Evolutionary conservation across 768 basidiomycete species (phyloP), one percentile per base, ranked within the genome.

Genomic region (Grammothele lineata): DNA sequence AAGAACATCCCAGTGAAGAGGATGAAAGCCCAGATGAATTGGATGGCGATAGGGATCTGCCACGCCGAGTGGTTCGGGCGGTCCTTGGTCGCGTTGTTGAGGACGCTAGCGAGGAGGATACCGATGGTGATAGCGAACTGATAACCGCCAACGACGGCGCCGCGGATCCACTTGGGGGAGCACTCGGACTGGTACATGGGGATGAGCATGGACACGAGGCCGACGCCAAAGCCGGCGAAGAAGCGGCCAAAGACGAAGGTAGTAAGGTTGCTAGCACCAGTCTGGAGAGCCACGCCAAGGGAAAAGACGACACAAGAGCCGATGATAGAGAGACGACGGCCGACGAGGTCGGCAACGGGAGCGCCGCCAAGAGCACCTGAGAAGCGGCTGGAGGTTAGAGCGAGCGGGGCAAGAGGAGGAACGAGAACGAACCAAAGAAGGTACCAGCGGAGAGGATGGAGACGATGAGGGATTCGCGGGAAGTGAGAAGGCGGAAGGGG

Each of bases 381-480:
- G 21, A n/a, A n/a, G n/a, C n/a, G n/a, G n/a, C n/a, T n/a, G n/a
- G n/a, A n/a, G n/a, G n/a, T n/a, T n/a, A n/a, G n/a, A n/a, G n/a
- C n/a, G n/a, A n/a, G n/a, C n/a, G n/a, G 14, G 8, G 27, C 7
- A 30, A 30, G 27, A 30, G 27, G 27, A 30, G 14, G 27, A 30
- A 14, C 14, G 27, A 14, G 27, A 30, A 30, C 8, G 27, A 14
- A 49, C 52, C 87, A 52, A 87, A 80, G 72, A 91, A 88, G 9
- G 87, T 91, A 45, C 89, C 88, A 8, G 83, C 86, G 3, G 87
- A 89, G 23, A 88, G 77, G 55, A 87, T 84, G 32, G 78, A 79
- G 33, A 71, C 57, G 70, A 82, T 66, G 49, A 78, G 68, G 1
- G 77, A 78, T 50, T 64, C 57, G 39, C 62, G 44, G 18, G 75